Evolutionary conservation across 164 flowering plant species (phyloP).

Genomic region (Magnolia kwangsiensis): DNA sequence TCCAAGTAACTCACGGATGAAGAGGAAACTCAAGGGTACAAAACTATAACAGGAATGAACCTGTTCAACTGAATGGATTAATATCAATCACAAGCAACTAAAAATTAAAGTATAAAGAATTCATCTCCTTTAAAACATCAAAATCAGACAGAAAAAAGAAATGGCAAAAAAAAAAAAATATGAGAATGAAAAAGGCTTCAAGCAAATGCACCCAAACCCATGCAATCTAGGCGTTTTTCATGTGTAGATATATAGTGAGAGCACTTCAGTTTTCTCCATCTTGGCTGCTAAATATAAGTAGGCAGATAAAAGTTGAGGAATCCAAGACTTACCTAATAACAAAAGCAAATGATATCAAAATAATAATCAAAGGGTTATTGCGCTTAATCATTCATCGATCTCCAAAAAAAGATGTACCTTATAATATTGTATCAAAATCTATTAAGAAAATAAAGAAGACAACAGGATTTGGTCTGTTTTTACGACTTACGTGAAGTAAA

Average conservation of each 20-base stretch:
- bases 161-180: not conserved
- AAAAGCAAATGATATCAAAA: not conserved
- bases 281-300: constrained; percentile 85
- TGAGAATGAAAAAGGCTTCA: not conserved
- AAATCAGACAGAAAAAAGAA: not conserved
- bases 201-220: constrained; percentile 11
- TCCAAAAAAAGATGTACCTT: no score
- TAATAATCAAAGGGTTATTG: not conserved
- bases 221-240: constrained; percentile 15
- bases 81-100: constrained; percentile 7
- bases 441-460: not conserved
- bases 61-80: constrained; percentile 31
- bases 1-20: constrained; percentile 77
- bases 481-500: constrained; percentile 73
- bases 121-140: not conserved
- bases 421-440: not conserved
- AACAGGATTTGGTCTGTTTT: not conserved
- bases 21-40: constrained; percentile 64
- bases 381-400: not conserved
- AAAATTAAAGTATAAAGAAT: not conserved
- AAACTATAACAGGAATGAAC: constrained; percentile 63
- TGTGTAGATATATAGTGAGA: constrained; percentile 68
- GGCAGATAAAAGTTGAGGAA: constrained; percentile 69
- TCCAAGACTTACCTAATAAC: constrained; percentile 54
- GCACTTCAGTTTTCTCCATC: constrained; percentile 80